Percentiles rank a stretch among this genome's conserved stretches.
These are phyloP conservation scores for Glycine soja DNA, from an alignment of 306 rosid genomes.

Conservation along the genomic window DNA sequence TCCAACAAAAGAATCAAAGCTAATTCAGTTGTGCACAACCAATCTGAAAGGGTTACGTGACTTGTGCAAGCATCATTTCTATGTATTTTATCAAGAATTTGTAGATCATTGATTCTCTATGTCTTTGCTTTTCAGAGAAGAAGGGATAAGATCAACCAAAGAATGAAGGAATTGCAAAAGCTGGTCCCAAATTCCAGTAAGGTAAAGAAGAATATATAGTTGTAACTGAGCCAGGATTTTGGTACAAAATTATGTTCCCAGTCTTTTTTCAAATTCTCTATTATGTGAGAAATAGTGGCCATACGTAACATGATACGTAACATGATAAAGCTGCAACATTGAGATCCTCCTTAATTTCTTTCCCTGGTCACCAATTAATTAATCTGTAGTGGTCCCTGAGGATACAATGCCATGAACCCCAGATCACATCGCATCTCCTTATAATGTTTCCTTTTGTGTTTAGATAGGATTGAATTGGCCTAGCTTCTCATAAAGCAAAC, in stretches of 20 bases:
- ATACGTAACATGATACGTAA: background rate
- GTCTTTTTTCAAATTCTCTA: background rate
- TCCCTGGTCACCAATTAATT: background rate
- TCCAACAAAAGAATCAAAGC: conserved; percentile 71
- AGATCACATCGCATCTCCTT: no score
- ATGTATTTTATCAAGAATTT: background rate
- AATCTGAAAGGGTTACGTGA: conserved; percentile 65
- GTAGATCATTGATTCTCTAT: background rate
- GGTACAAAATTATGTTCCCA: background rate
- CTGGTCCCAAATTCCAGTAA: conserved; percentile 86
- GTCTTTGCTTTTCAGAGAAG: conserved; percentile 60
- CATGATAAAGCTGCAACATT: background rate
- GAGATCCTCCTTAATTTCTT: background rate
- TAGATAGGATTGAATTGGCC: background rate
- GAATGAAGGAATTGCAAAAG: conserved; percentile 79
- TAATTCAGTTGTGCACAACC: conserved; percentile 66
- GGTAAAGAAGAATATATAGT: conserved; percentile 51
- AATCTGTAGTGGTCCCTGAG: conserved; percentile 23
- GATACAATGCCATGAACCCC: background rate
- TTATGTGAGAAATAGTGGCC: background rate
- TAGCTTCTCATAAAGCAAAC: background rate
- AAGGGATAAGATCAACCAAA: conserved; percentile 81
- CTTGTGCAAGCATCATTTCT: background rate
- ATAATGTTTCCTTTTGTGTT: background rate
- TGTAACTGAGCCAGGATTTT: conserved; percentile 10